Evolutionary conservation across 1,284 basidiomycete species (phyloP).

Genomic region (Ganoderma lucidum): DNA sequence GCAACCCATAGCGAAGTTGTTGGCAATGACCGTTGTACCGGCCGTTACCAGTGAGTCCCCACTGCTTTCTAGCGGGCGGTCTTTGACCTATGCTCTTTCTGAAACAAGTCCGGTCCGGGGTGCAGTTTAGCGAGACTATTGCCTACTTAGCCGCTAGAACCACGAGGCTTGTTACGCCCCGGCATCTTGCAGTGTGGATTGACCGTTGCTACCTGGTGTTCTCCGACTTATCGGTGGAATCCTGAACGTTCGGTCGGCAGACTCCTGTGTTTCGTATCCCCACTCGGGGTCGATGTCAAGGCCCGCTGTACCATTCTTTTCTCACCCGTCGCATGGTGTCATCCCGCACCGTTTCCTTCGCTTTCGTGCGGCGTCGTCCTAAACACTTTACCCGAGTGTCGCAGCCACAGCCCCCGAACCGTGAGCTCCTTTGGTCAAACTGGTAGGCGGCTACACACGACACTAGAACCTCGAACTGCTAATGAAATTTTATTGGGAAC

Average conservation of each 20-base stretch:
- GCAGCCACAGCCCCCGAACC: constrained; percentile 4
- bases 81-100: background rate
- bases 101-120: background rate
- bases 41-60: background rate
- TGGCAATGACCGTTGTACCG: background rate
- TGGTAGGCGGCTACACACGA: background rate
- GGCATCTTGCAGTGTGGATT: background rate
- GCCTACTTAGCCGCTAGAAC: background rate
- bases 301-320: background rate
- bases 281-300: background rate
- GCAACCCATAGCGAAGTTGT: background rate
- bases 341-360: background rate
- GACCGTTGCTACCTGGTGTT: background rate
- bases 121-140: background rate
- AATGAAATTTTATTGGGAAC: constrained; percentile 7
- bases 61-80: background rate
- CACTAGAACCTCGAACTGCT: constrained; percentile 13
- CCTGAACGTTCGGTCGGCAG: background rate
- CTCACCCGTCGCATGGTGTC: background rate
- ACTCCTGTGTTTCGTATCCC: background rate
- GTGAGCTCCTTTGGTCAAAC: background rate
- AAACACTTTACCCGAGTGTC: background rate
- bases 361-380: background rate
- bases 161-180: background rate
- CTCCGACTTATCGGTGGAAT: constrained; percentile 1